Evolutionary conservation across 805 yeast genomes (phyloP).

Genomic region (Monosporozyma unispora): DNA sequence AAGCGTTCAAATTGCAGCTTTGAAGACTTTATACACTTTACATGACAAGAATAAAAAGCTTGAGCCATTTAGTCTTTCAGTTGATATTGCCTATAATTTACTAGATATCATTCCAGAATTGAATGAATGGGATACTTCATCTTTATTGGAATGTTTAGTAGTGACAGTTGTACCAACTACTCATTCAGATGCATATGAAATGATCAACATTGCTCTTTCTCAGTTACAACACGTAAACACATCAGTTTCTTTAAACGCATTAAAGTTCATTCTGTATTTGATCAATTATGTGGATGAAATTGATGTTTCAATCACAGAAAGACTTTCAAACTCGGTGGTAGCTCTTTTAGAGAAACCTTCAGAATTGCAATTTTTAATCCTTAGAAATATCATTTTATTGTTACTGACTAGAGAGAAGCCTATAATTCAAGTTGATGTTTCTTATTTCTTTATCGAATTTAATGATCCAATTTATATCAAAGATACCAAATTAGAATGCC

Average conservation of each 20-base stretch:
- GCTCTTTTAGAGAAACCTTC: constrained; percentile 65
- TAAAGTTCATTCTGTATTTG: constrained; percentile 62
- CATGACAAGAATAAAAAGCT: constrained; percentile 38
- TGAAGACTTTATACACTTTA: constrained; percentile 57
- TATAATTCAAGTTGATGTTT: constrained; percentile 51
- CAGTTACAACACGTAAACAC: constrained; percentile 73
- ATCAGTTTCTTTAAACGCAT: constrained; percentile 68
- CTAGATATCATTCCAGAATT: constrained; percentile 28
- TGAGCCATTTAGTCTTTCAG: constrained; percentile 32
- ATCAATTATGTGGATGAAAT: constrained; percentile 59
- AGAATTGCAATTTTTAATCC: constrained; percentile 73
- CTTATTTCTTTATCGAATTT: constrained; percentile 70
- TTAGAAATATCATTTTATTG: constrained; percentile 71
- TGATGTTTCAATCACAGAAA: constrained; percentile 46
- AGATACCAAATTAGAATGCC: constrained; percentile 82
- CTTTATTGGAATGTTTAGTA: constrained; percentile 52
- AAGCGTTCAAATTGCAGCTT: constrained; percentile 59
- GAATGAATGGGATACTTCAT: constrained; percentile 68
- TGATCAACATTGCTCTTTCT: constrained; percentile 61
- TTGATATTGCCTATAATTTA: constrained; percentile 32
- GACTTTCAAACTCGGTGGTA: constrained; percentile 60
- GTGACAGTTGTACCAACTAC: constrained; percentile 62
- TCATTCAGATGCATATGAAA: constrained; percentile 50
- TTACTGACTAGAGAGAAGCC: constrained; percentile 58
- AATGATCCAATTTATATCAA: constrained; percentile 84